Base-by-base conservation (phyloP, 768 basidiomycete genomes). In the Boletales sp. region DNA sequence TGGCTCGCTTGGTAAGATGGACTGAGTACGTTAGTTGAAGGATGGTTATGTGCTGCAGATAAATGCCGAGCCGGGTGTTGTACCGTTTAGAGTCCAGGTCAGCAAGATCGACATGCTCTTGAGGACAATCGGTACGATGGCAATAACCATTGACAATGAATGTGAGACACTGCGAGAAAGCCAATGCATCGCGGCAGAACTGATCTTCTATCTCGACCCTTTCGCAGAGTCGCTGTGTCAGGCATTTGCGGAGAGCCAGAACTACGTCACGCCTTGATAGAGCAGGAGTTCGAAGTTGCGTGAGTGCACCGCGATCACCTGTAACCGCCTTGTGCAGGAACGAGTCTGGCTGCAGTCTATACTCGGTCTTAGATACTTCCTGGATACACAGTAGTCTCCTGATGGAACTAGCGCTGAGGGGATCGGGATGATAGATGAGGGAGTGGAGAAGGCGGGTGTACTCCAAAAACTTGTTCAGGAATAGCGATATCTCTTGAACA, bases 31-130 rank as follows among this genome's bases (percentile, higher is more conserved):
- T 56, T 8, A 53, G 55, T 25, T 78, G 70, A 37, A 76, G 68
- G 14, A 83, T 77, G 41, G 70, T 55, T 2, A 83, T 74, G 43
- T 82, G 78, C 41, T 74, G 73, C 2, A 84, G 50, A 54, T 79
- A 73, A 28, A 78, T 59, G 5, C 72, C 63, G 8, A 81, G 60
- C 12, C 74, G 72, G 17, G 57, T 19, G 38, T 77, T 75, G 43
- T 74, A 82, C 57, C 65, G 69, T n/a, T 55, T 55, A 2, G 60
- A 32, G 32, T 58, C 62, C 42, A 67, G 49, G 17, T 66, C 55
- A 2, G 66, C 41, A 1, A 58, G 14, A 15, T 44, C 41, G 28
- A 69, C 45, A 48, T 81, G 80, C 12, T 70, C 65, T 35, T 68
- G 62, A 4, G 60, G 60, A 49, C 81, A 82, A 4, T 51, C 28